Percentiles rank a stretch among this genome's conserved stretches.
Conservation (phyloP, 2,329 filamentous ascomycete genomes). For the Fusarium sp. region DNA sequence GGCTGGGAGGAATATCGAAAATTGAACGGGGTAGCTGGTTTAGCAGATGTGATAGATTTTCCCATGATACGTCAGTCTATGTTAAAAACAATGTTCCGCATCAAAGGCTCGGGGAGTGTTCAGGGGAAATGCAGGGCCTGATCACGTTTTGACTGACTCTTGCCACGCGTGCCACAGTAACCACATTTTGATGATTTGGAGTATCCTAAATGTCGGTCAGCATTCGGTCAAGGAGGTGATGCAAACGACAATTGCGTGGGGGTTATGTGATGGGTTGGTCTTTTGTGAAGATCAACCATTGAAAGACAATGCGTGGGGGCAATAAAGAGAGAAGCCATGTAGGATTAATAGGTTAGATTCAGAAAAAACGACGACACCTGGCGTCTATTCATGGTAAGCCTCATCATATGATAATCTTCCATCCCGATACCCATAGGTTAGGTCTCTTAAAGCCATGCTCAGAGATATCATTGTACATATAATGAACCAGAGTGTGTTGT, state of each 20-base stretch:
- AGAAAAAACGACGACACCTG: conserved; percentile 2
- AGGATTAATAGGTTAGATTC: not conserved
- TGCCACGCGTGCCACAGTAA: conserved; percentile 59
- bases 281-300: conserved; percentile 14
- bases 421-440: not conserved
- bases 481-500: not conserved
- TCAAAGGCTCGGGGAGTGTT: conserved; percentile 11
- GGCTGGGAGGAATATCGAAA: conserved; percentile 3
- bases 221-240: conserved; percentile 18
- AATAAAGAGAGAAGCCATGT: conserved; percentile 1
- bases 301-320: conserved; percentile 24
- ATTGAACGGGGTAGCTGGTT: not conserved
- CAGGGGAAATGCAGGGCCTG: conserved; percentile 15
- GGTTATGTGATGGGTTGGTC: conserved; percentile 30
- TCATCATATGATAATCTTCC: conserved; percentile 3
- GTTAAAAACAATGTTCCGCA: conserved; percentile 6
- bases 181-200: conserved; percentile 62
- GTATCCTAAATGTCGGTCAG: conserved; percentile 54
- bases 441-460: not conserved
- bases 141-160: conserved; percentile 61
- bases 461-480: not conserved
- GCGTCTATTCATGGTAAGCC: not conserved
- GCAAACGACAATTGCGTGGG: conserved; percentile 33
- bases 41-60: conserved; percentile 9
- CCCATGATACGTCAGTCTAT: conserved; percentile 12